Percentiles rank a stretch among this genome's conserved stretches.
These are phyloP conservation scores for Dothideomycetidae sp. DNA, from an alignment of 2,329 filamentous ascomycete genomes.

Conservation along the genomic window DNA sequence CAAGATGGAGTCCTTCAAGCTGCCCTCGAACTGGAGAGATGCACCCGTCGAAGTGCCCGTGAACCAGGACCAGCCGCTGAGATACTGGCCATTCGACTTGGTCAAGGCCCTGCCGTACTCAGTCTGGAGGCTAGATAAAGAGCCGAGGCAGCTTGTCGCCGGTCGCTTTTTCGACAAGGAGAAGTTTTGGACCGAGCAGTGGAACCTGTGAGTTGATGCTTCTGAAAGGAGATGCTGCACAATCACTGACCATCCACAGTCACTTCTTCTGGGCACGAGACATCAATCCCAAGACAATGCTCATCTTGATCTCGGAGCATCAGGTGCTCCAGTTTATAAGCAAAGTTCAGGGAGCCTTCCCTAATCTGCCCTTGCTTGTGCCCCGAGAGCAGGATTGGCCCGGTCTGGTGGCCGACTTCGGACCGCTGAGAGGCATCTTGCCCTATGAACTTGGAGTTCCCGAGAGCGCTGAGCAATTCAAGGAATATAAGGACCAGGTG, in stretches of 20 bases:
- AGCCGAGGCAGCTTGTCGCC: not conserved
- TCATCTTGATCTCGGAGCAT: conserved; percentile 51
- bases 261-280: conserved; percentile 17
- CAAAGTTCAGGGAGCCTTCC: conserved; percentile 45
- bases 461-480: conserved; percentile 33
- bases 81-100: conserved; percentile 2
- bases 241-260: conserved; percentile 11
- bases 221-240: too few species aligned
- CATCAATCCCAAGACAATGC: conserved; percentile 30
- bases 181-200: conserved; percentile 46
- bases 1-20: too few species aligned
- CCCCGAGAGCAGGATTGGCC: conserved; percentile 37
- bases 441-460: conserved; percentile 52
- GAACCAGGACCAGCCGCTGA: too few species aligned
- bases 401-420: conserved; percentile 50
- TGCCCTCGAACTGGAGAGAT: too few species aligned
- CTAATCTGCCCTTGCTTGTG: conserved; percentile 42
- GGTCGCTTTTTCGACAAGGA: conserved; percentile 40
- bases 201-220: conserved; percentile 65
- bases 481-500: conserved; percentile 18
- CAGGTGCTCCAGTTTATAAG: conserved; percentile 53
- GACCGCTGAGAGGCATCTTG: conserved; percentile 44
- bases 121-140: conserved; percentile 5
- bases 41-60: too few species aligned
- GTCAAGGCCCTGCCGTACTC: conserved; percentile 1